Evolutionary conservation across 495 filamentous ascomycete species (phyloP), one percentile per base, ranked within the genome.

Genomic region (Xylaria curta): DNA sequence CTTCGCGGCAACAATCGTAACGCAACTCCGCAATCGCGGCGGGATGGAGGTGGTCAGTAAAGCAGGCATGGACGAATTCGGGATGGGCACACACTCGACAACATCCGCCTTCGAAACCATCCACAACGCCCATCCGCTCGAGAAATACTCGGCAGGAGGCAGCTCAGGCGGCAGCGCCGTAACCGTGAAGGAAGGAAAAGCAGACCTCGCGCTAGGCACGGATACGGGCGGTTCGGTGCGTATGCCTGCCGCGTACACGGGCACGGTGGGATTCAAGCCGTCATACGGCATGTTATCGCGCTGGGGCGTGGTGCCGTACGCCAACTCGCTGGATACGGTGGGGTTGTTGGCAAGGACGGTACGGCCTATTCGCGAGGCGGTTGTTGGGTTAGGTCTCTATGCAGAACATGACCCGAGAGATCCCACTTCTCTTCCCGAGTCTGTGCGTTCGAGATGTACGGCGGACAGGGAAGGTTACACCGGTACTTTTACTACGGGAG

Each of bases 1-100:
- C 26, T 96, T 92, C 80, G 88, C 93, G 78, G 94, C 96, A 9
- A 95, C 93, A 4, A 93, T 97, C 44, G 89, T 97, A 15, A 75
- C 70, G 13, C 85, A 87, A 68, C 85, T 97, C 58, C 86, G 88
- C 73, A 76, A 84, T 62, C 85, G 89, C 26, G 93, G 89, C 28
- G 93, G 13, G 49, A 91, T 90, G 6, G 78, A 86, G 24, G 78
- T 97, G 4, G 85, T 88, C 19, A 92, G 91, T 9, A 98, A 97
- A 79, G 94, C 94, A 0, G 97, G 97, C 80, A 85, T 99, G 75
- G 96, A 99, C 84, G 96, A 98, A 78, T 99, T 98, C 81, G 96
- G 96, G 26, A 99, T 99, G 96, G 96, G 96, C 47, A 97, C 94
- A 13, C 92, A 98, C 82, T 94, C 93, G 19, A 87, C 85, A 3